phyloP scores from a whole-genome alignment of 345 rosid genomes.

The Mercurialis annua region DNA sequence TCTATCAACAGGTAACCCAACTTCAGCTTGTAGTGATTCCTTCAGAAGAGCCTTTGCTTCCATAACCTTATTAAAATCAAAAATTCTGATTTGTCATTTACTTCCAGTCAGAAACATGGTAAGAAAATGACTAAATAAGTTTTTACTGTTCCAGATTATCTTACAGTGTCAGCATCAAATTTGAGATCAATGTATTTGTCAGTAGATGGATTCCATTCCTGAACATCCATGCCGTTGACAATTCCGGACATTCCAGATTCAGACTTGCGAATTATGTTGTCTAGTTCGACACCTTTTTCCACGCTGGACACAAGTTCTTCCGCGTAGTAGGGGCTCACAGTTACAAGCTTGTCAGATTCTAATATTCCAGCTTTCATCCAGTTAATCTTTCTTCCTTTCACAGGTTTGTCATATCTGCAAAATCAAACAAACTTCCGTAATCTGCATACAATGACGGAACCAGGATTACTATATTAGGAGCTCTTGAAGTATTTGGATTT shows the following conservation, averaged over 20 bases:
- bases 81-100: neutral
- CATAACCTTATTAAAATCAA: conserved; percentile 46
- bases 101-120: too few species aligned
- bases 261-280: conserved; percentile 45
- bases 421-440: too few species aligned
- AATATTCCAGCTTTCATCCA: too few species aligned
- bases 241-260: conserved; percentile 61
- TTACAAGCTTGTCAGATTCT: too few species aligned
- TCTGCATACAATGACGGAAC: too few species aligned
- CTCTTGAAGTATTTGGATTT: too few species aligned
- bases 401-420: too few species aligned
- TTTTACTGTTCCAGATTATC: too few species aligned
- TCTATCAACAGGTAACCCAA: conserved; percentile 74
- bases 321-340: conserved; percentile 86
- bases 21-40: conserved; percentile 85
- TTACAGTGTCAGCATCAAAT: conserved; percentile 65
- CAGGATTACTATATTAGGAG: too few species aligned
- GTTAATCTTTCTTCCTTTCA: too few species aligned
- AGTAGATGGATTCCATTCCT: conserved; percentile 83
- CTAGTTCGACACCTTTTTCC: conserved; percentile 79
- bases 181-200: conserved; percentile 66
- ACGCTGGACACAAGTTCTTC: conserved; percentile 69
- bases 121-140: too few species aligned
- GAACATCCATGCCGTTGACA: conserved; percentile 87
- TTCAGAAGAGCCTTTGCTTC: conserved; percentile 77